phyloP scores from a whole-genome alignment of 2,329 filamentous ascomycete species.

The Rhexocercosporidium sp. region DNA sequence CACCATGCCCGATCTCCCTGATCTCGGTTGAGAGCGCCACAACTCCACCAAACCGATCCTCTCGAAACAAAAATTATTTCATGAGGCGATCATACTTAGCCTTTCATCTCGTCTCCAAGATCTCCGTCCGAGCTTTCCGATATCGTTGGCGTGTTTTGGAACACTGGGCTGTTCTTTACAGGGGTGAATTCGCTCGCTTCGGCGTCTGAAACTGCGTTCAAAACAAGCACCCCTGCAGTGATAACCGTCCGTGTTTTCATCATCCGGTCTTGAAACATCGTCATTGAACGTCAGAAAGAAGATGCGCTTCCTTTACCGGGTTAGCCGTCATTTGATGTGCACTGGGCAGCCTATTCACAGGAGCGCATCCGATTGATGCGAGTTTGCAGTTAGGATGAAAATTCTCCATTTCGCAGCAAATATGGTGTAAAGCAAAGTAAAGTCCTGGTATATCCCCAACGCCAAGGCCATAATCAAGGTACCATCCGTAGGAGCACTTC shows the following conservation, averaged over 20 bases:
- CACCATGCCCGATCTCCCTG: neutral
- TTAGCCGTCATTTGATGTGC: neutral
- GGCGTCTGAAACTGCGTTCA: constrained; percentile 2
- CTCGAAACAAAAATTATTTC: constrained; percentile 1
- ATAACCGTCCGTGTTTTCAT: neutral
- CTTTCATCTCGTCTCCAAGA: constrained; percentile 23
- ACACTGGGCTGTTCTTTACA: neutral
- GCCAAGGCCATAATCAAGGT: neutral
- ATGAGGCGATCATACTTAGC: constrained; percentile 17
- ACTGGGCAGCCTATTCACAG: neutral
- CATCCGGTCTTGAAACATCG: neutral
- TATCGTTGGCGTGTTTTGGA: constrained; percentile 9
- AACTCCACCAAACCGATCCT: neutral
- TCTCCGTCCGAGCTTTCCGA: neutral
- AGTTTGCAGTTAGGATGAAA: neutral
- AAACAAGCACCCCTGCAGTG: neutral
- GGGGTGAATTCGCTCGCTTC: constrained; percentile 7
- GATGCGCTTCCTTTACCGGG: neutral
- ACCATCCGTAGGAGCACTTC: constrained; percentile 22
- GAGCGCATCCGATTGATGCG: too few relatives aligned
- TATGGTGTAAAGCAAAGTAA: neutral
- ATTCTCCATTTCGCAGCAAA: neutral
- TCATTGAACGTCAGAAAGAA: neutral
- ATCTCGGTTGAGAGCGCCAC: neutral
- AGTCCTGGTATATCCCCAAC: neutral